Conservation (phyloP, 345 rosid species). For the Murraya paniculata region DNA sequence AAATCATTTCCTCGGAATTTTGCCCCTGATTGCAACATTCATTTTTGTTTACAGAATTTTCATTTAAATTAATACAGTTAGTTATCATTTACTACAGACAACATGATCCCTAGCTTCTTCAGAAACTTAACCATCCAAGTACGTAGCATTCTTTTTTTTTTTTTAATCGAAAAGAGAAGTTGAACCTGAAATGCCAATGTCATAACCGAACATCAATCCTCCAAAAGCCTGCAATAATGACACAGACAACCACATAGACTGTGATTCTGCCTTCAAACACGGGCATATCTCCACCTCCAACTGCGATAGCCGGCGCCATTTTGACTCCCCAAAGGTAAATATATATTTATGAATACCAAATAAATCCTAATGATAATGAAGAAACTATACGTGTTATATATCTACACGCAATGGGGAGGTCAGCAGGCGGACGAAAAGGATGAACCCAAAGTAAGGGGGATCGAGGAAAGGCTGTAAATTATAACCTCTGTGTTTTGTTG, state of each 20-base stretch:
- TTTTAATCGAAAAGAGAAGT: neutral
- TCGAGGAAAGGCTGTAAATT: neutral
- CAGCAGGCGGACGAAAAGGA: neutral
- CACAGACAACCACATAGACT: conserved; percentile 27
- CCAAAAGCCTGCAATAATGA: conserved; percentile 65
- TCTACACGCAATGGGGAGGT: neutral
- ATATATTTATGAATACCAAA: neutral
- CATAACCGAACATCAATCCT: conserved; percentile 71
- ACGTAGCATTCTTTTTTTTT: no score
- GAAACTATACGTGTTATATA: neutral
- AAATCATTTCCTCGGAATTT: neutral
- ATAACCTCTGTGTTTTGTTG: neutral
- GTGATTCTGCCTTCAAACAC: conserved; percentile 46
- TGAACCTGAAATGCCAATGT: conserved; percentile 59
- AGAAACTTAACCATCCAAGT: no score
- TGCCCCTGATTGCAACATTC: no score
- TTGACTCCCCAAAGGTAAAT: conserved; percentile 1
- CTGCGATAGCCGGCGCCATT: conserved; percentile 31
- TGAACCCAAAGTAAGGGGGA: neutral
- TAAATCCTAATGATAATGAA: no score
- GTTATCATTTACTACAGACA: no score
- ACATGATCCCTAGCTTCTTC: no score
- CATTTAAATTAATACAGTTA: no score
- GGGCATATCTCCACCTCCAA: conserved; percentile 27
- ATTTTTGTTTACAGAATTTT: no score